Evolutionary conservation across 225 moss, liverwort and hornwort genomes (phyloP).

Genomic region (Polytrichum formosum): DNA sequence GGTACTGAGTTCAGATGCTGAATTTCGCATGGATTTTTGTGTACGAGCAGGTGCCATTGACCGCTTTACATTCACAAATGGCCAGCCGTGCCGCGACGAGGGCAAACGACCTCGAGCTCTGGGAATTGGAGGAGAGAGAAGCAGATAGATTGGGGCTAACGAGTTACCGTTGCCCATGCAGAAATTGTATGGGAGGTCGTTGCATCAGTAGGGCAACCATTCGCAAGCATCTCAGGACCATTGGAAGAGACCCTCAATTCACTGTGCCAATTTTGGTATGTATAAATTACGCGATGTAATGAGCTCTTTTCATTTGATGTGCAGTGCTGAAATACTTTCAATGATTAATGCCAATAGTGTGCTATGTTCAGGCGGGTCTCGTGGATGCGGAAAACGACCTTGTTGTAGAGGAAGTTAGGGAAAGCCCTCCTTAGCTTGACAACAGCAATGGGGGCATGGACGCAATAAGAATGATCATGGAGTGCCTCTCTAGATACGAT

Average conservation of each 20-base stretch:
- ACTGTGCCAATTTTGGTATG: conserved; percentile 5
- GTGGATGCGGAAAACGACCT: too few relatives aligned
- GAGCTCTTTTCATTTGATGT: too few relatives aligned
- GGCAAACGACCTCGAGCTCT: neutral
- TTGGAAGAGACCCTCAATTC: neutral
- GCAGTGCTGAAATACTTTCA: too few relatives aligned
- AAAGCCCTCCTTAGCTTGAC: too few relatives aligned
- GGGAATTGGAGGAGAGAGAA: neutral
- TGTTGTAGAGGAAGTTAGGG: too few relatives aligned
- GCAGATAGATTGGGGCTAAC: neutral
- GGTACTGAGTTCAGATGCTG: neutral
- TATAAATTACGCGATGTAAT: neutral
- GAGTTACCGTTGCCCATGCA: neutral
- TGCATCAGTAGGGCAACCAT: neutral
- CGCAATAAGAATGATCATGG: too few relatives aligned
- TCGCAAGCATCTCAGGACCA: neutral
- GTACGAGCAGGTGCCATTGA: neutral
- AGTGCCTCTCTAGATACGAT: too few relatives aligned
- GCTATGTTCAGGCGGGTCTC: too few relatives aligned
- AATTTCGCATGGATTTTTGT: neutral
- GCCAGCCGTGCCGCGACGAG: neutral
- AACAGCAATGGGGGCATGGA: too few relatives aligned
- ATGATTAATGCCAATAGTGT: too few relatives aligned
- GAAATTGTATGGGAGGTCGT: neutral
- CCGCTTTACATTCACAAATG: neutral